Conservation (phyloP, 176 grass and related monocot genomes). For the maize (Zea mays) region DNA sequence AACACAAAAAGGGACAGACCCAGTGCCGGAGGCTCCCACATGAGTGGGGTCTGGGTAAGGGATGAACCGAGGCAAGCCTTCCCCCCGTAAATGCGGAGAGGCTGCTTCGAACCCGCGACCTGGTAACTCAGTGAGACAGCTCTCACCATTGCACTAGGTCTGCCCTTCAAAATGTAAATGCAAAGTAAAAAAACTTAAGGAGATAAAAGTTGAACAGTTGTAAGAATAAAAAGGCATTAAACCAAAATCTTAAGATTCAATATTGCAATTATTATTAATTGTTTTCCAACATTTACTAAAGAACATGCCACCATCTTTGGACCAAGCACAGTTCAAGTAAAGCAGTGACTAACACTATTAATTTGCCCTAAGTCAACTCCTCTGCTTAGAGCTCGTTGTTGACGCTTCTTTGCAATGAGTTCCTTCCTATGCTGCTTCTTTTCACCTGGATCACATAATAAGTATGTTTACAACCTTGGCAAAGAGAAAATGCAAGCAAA, state of each 20-base stretch:
- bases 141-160: too few relatives aligned
- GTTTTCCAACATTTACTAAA: not conserved
- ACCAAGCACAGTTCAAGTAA: slow-evolving; percentile 20
- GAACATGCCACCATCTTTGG: slow-evolving; percentile 8
- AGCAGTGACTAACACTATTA: slow-evolving; percentile 68
- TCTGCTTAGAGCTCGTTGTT: slow-evolving; percentile 77
- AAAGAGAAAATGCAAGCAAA: not conserved
- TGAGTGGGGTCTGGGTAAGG: too few relatives aligned
- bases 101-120: too few relatives aligned
- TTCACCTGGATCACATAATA: slow-evolving; percentile 55
- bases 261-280: not conserved
- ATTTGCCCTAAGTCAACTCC: slow-evolving; percentile 92
- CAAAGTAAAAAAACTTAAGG: not conserved
- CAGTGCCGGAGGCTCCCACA: too few relatives aligned
- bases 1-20: not conserved
- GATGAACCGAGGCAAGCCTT: too few relatives aligned
- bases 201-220: not conserved
- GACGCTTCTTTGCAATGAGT: slow-evolving; percentile 79
- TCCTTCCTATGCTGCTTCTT: slow-evolving; percentile 91
- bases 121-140: too few relatives aligned
- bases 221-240: slow-evolving; percentile 12
- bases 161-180: not conserved
- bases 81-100: too few relatives aligned
- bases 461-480: slow-evolving; percentile 15
- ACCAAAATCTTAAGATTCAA: not conserved